These are phyloP conservation scores for Bryum argenteum DNA, from an alignment of 225 moss, liverwort and hornwort genomes.

Conservation along the genomic window DNA sequence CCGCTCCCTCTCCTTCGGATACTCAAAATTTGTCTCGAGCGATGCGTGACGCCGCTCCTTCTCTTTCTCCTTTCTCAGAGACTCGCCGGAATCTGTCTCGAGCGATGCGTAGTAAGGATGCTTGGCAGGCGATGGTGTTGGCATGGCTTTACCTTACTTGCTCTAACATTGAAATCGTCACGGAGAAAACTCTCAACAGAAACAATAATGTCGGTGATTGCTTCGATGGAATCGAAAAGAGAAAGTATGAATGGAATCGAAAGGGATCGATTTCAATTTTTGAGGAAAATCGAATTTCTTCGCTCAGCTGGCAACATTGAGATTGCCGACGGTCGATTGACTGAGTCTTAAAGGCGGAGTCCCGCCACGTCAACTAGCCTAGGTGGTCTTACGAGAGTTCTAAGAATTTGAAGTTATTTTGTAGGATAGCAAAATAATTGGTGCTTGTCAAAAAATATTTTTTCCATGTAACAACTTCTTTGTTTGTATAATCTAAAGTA, in stretches of 20 bases:
- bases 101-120: conserved; percentile 32
- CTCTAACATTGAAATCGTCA: neutral
- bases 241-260: neutral
- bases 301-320: rapidly evolving
- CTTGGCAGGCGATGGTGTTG: conserved; percentile 36
- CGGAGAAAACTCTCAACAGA: neutral
- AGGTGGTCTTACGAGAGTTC: conserved; percentile 2
- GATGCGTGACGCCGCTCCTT: conserved; percentile 37
- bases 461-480: no score
- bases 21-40: conserved; percentile 32
- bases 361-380: conserved; percentile 21
- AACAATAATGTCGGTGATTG: neutral
- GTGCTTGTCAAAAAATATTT: no score
- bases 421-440: no score
- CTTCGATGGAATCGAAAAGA: neutral
- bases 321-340: neutral
- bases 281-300: neutral
- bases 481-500: no score
- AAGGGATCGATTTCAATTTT: neutral
- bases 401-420: no score
- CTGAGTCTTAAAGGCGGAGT: neutral
- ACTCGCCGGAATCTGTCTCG: no score
- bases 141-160: conserved; percentile 41
- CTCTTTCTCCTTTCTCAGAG: conserved; percentile 12
- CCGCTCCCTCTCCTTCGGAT: conserved; percentile 27